These are phyloP conservation scores for Thielaviopsis punctulata DNA, from an alignment of 2,329 filamentous ascomycete genomes.

Conservation along the genomic window DNA sequence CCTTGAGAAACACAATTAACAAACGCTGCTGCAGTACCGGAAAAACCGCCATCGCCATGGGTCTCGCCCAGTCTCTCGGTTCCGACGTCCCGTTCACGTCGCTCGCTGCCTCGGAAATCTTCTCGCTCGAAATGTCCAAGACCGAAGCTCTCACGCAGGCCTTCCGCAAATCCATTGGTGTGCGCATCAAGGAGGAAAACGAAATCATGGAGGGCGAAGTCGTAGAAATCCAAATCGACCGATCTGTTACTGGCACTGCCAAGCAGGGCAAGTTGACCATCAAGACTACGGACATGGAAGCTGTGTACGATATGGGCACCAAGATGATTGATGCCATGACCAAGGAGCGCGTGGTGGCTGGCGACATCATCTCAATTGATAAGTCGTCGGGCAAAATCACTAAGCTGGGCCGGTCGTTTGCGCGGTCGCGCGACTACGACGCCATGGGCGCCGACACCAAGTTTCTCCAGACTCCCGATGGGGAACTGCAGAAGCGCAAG, in stretches of 20 bases:
- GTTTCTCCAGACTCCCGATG: conserved; percentile 93
- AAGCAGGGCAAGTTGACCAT: conserved; percentile 99
- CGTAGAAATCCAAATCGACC: conserved; percentile 95
- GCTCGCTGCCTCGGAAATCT: conserved; percentile 90
- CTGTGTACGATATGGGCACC: conserved; percentile 96
- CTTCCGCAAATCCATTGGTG: conserved; percentile 96
- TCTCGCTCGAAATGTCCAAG: conserved; percentile 98
- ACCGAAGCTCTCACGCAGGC: conserved; percentile 95
- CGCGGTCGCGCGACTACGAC: conserved; percentile 91
- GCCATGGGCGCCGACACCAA: conserved; percentile 98
- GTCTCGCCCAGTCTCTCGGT: conserved; percentile 91
- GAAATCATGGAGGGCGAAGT: conserved; percentile 99
- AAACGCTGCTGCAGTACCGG: conserved; percentile 48
- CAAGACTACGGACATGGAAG: conserved; percentile 99
- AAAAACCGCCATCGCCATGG: conserved; percentile 97
- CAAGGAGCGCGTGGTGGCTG: conserved; percentile 96
- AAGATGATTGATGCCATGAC: conserved; percentile 99
- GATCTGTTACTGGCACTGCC: conserved; percentile 86
- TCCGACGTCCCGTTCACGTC: conserved; percentile 92
- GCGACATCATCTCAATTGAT: conserved; percentile 96
- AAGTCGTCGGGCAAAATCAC: conserved; percentile 97
- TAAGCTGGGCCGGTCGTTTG: conserved; percentile 88
- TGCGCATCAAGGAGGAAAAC: conserved; percentile 96
- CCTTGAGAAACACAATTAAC: not conserved
- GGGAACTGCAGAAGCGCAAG: conserved; percentile 90